Conservation (phyloP, 441 rosid species). For the Gossypium schwendimanii region DNA sequence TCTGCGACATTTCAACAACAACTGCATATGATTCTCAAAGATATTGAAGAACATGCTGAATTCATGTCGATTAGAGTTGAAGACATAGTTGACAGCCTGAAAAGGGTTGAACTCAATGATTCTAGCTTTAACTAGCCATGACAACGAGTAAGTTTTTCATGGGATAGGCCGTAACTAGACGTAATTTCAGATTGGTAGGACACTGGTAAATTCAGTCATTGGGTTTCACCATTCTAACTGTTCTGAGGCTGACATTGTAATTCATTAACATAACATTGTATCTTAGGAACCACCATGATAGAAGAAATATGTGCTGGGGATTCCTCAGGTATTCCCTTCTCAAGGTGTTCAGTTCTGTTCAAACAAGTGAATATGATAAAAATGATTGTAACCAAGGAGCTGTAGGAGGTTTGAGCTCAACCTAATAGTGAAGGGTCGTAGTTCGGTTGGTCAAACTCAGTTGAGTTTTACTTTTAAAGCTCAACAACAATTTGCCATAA, state of each 20-base stretch:
- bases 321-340: not conserved
- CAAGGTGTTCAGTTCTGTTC: not conserved
- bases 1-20: constrained; percentile 25
- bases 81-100: constrained; percentile 30
- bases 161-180: not conserved
- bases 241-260: not conserved
- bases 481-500: not conserved
- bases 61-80: constrained; percentile 31
- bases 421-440: too few species aligned
- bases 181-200: not conserved
- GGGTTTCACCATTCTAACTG: not conserved
- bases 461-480: not conserved
- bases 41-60: constrained; percentile 30
- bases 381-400: not conserved
- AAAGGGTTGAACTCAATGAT: constrained; percentile 25
- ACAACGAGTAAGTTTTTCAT: not conserved
- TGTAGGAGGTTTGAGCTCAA: too few species aligned
- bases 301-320: not conserved
- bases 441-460: too few species aligned
- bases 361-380: not conserved
- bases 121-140: constrained; percentile 2
- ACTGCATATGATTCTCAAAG: constrained; percentile 24
- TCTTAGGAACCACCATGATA: not conserved
- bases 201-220: not conserved
- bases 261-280: not conserved